Base-by-base conservation (phyloP, 495 filamentous ascomycete genomes). In the Beverwykella pulmonaria region DNA sequence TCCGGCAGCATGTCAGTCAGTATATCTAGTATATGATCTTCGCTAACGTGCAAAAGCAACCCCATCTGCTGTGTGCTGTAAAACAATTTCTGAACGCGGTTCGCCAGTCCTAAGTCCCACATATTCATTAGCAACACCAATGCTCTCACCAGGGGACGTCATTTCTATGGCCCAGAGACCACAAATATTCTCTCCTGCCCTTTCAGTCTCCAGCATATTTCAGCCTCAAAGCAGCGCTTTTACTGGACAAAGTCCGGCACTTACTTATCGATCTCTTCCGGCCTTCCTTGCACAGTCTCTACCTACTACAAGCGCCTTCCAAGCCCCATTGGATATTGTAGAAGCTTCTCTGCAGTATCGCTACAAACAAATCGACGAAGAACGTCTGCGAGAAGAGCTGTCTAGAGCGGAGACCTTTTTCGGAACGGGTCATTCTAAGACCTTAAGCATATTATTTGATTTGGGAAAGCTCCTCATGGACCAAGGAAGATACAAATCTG, bases 401-500 rank as follows among this genome's bases (percentile, higher is more conserved):
- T 64, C 48, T 39, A 54, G 29, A 27, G 47, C 53, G 26, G 67
- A 69, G 32, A 69, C 17, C 10, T 6, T 39, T 32, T 48, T 53
- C 32, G 30, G 54, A 26, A 47, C 6, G 22, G 34, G 30, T 34
- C 32, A 60, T 44, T 49, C 67, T 47, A 22, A 61, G 53, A 60
- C 61, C 22, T 48, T 69, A 25, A 23, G 47, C 29, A 48, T 53
- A 46, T 46, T 65, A 29, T 65, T 2, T 29, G 32, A 60, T 48
- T 61, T 69, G 44, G 53, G 67, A 32, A n/a, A 34, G 1, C 54
- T 69, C 47, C 61, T 69, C 29, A 54, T 65, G 9, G 30, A n/a
- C 15, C 67, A 69, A 65, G 67, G 67, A 54, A 69, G 67, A 49
- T 69, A 69, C 36, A 59, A 41, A 29, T 69, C 66, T 49, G 66